phyloP scores from a whole-genome alignment of 352 stramenopile species.

The Achlya hypogyna region DNA sequence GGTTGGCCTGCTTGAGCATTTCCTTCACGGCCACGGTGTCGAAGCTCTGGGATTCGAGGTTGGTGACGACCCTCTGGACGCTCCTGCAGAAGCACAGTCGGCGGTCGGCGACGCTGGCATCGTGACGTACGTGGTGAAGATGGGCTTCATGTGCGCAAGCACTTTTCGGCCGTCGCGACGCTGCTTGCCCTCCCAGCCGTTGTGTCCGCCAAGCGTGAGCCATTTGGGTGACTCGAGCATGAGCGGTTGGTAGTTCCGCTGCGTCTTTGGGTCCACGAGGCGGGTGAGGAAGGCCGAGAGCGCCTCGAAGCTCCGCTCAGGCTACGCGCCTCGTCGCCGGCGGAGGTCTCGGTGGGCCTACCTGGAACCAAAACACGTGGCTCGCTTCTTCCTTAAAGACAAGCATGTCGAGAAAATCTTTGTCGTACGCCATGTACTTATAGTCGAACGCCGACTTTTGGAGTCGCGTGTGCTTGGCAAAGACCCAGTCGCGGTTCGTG shows the following conservation, averaged over 20 bases:
- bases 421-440: slow-evolving; percentile 63
- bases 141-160: slow-evolving; percentile 32
- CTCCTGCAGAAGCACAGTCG: slow-evolving; percentile 24
- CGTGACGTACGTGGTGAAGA: slow-evolving; percentile 30
- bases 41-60: slow-evolving; percentile 54
- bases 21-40: slow-evolving; percentile 63
- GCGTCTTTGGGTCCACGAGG: slow-evolving; percentile 39
- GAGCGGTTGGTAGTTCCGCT: slow-evolving; percentile 41
- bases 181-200: slow-evolving; percentile 58
- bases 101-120: neutral
- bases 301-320: slow-evolving; percentile 54
- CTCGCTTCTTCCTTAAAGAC: slow-evolving; percentile 62
- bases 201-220: slow-evolving; percentile 51
- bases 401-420: slow-evolving; percentile 66
- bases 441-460: slow-evolving; percentile 64
- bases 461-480: slow-evolving; percentile 54
- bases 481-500: slow-evolving; percentile 61
- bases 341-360: slow-evolving; percentile 22
- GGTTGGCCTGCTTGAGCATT: slow-evolving; percentile 55
- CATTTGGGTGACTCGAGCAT: slow-evolving; percentile 52
- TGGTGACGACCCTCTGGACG: slow-evolving; percentile 40
- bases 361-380: slow-evolving; percentile 66
- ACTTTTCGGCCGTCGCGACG: slow-evolving; percentile 43
- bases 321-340: slow-evolving; percentile 23
- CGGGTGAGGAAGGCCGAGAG: slow-evolving; percentile 42